Evolutionary conservation across 2,329 filamentous ascomycete genomes (phyloP), one percentile per base, ranked within the genome.

Genomic region (Hypomyces rosellus): DNA sequence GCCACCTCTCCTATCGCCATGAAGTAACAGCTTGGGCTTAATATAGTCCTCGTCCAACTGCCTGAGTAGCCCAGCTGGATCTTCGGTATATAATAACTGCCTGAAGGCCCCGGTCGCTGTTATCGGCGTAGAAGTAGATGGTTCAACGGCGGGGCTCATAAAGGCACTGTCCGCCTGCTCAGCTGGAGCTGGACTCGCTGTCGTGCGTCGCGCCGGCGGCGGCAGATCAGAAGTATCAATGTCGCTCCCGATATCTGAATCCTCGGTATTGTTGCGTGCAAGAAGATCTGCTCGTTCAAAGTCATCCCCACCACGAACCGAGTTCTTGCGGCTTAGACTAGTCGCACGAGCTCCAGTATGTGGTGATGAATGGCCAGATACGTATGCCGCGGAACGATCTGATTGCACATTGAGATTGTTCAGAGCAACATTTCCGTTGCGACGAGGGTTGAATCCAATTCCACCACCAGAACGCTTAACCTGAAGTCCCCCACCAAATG

Each of bases 41-140:
- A 97, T 91, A 66, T 90, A 96, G 54, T 91, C 89, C 68, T 99
- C 93, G 66, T 99, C 93, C 53, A 99, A 74, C 69, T 96, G 91
- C 58, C 84, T 85, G 68, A 99, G 95, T 71, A 95, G 82, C 42
- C 87, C 89, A 9, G 88, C 87, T 41, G 95, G 90, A 65, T 99
- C 93, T 46, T 95, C 89, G 1, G 86, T 80, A 14, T 86, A 88
- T 58, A 95, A 83, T 8, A 99, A 74, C 63, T 92, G 87, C 50
- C 84, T 83, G 52, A 96, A 82, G 0, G 90, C 87, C 30, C 83
- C 86, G 16, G 83, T 80, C 11, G 88, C 88, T 25, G 82, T 88
- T n/a, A 89, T 72, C 39, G 77, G 71, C 44, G 72, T 58, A 46
- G 66, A 46, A 5, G 58, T 34, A 3, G 65, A 59, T 7, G 61